phyloP scores from a whole-genome alignment of 257 asterid genomes.

The Eustoma russellianum region DNA sequence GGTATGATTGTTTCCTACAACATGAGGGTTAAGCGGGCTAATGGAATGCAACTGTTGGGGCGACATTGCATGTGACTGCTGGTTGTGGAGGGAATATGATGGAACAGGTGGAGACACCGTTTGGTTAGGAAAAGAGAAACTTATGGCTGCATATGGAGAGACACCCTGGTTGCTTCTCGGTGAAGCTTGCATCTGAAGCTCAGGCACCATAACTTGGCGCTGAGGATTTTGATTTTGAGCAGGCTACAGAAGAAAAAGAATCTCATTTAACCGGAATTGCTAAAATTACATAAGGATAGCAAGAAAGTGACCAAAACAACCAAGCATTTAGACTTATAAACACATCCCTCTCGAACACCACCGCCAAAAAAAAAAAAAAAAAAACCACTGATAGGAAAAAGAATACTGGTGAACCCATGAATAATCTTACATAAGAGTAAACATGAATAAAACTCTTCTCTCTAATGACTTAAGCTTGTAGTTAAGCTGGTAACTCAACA shows the following conservation, averaged over 20 bases:
- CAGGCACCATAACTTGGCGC: conserved; percentile 56
- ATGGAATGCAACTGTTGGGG: conserved; percentile 31
- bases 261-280: no score
- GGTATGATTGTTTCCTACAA: conserved; percentile 64
- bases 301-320: no score
- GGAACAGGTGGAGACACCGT: conserved; percentile 34
- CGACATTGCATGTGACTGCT: conserved; percentile 28
- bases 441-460: no score
- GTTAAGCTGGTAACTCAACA: no score
- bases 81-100: conserved; percentile 32
- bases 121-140: conserved; percentile 31
- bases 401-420: no score
- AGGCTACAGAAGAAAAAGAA: conserved; percentile 31
- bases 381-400: no score
- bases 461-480: no score
- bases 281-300: no score
- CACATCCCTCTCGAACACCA: no score
- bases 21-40: conserved; percentile 29
- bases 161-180: conserved; percentile 36
- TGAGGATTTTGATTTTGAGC: conserved; percentile 55
- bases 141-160: conserved; percentile 25
- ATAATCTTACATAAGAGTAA: no score
- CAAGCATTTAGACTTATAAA: no score
- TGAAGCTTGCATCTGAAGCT: conserved; percentile 51
- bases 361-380: no score